A percentile compares a stretch with the other conserved stretches of the same genome.
Conservation (phyloP, 176 grass and related monocot genomes). For the Themeda triandra region DNA sequence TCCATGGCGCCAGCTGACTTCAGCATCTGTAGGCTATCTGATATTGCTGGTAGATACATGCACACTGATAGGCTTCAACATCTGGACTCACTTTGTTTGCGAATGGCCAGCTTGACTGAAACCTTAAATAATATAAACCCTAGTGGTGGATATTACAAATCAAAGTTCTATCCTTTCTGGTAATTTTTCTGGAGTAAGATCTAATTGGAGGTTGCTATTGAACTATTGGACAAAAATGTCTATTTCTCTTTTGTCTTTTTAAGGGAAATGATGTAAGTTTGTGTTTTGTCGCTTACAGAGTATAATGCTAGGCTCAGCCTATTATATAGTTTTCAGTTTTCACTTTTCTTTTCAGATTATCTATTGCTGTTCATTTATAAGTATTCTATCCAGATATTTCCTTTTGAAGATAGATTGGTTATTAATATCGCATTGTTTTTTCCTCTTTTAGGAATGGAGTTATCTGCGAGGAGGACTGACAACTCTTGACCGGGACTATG, state of each 20-base stretch:
- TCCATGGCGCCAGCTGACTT: not conserved
- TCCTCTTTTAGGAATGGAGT: conserved; percentile 72
- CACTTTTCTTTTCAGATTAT: not conserved
- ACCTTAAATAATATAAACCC: not conserved
- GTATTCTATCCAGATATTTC: not conserved
- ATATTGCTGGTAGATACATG: conserved; percentile 9
- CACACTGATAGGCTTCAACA: conserved; percentile 12
- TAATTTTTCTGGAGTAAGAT: conserved; percentile 1
- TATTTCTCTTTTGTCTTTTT: not conserved
- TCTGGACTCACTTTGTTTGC: not conserved
- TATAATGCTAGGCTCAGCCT: not conserved
- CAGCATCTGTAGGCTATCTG: not conserved
- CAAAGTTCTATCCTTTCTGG: not conserved
- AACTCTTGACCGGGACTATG: conserved; percentile 89
- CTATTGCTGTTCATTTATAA: not conserved
- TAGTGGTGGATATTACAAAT: conserved; percentile 5
- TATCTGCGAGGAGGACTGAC: conserved; percentile 92
- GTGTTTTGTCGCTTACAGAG: not conserved
- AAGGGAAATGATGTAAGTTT: not conserved
- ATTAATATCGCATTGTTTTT: conserved; percentile 17
- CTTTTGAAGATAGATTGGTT: not conserved
- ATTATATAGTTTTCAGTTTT: not conserved
- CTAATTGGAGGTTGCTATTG: not conserved
- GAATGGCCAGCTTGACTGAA: not conserved
- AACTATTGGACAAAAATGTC: conserved; percentile 5